Conservation (phyloP, 2,329 filamentous ascomycete species). For the Fusarium camptoceras region DNA sequence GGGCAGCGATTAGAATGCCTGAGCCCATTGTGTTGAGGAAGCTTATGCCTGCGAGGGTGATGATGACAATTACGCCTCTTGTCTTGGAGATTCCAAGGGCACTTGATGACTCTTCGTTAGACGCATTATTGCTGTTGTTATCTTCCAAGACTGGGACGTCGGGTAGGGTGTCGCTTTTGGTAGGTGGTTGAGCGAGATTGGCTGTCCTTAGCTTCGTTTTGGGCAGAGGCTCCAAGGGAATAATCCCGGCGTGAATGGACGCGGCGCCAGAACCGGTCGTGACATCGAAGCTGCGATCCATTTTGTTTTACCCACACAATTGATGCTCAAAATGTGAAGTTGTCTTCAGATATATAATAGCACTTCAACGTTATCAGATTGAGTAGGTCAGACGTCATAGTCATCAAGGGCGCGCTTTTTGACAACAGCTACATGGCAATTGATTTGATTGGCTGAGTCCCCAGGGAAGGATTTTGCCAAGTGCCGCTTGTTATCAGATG, state of each 20-base stretch:
- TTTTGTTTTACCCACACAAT: neutral
- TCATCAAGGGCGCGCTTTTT: neutral
- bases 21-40: constrained; percentile 46
- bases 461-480: neutral
- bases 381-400: neutral
- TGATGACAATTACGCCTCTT: constrained; percentile 15
- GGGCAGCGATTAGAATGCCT: constrained; percentile 39
- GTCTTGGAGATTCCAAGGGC: constrained; percentile 16
- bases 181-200: neutral
- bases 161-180: neutral
- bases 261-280: neutral
- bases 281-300: constrained; percentile 16
- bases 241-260: constrained; percentile 9
- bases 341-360: neutral
- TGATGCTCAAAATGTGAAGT: fast-evolving
- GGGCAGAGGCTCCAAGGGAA: constrained; percentile 3
- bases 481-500: neutral
- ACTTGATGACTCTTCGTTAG: fast-evolving
- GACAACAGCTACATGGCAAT: neutral
- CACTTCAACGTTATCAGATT: neutral
- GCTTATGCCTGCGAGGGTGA: constrained; percentile 36
- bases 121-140: neutral
- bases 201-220: neutral
- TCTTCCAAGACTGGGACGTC: fast-evolving
- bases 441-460: neutral